Evolutionary conservation across 2,329 filamentous ascomycete species (phyloP).

Genomic region (Colletotrichum echinochloae): DNA sequence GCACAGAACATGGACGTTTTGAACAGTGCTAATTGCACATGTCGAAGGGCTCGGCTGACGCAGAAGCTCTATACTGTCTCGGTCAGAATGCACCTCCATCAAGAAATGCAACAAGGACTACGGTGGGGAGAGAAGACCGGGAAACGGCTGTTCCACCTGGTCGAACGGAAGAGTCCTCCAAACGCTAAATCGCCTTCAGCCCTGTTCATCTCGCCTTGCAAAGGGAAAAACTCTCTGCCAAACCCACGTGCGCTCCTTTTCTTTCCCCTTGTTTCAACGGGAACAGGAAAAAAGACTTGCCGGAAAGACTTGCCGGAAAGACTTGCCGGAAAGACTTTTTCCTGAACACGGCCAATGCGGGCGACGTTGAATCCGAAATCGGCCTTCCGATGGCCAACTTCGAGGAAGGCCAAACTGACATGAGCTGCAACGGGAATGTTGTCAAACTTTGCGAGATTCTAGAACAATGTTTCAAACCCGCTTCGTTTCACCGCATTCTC

Average conservation of each 20-base stretch:
- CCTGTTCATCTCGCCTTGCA: neutral
- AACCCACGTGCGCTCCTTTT: fast-evolving
- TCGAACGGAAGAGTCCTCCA: neutral
- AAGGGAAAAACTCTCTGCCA: neutral
- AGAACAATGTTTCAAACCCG: too few relatives aligned
- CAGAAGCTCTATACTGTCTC: neutral
- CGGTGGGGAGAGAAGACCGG: neutral
- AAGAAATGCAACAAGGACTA: neutral
- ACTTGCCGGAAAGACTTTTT: neutral
- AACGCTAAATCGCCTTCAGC: neutral
- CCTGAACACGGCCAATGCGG: neutral
- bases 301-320: too few relatives aligned
- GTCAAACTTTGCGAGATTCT: too few relatives aligned
- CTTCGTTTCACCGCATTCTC: too few relatives aligned
- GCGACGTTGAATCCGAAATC: neutral
- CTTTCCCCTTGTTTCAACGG: too few relatives aligned
- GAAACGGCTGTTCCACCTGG: neutral
- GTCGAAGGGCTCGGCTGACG: neutral
- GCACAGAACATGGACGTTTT: constrained; percentile 53
- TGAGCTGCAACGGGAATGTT: neutral
- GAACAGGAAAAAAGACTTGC: too few relatives aligned
- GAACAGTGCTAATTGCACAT: constrained; percentile 51
- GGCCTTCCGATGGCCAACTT: neutral
- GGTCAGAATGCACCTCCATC: neutral
- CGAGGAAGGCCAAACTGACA: neutral